Evolutionary conservation across 768 basidiomycete species (phyloP).

Genomic region (Peribolospora baueri): DNA sequence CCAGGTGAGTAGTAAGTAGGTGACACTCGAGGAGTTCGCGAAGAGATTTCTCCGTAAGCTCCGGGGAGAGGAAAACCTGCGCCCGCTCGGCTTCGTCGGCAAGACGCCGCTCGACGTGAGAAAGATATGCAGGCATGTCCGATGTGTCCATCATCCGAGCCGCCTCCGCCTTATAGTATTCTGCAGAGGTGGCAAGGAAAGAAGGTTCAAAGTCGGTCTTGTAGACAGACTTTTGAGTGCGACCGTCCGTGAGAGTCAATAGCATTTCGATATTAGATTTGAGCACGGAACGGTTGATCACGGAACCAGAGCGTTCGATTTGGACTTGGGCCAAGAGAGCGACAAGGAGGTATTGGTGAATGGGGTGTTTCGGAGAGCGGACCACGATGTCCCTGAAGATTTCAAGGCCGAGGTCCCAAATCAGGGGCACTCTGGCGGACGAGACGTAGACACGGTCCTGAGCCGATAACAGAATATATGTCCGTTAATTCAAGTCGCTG

Average conservation of each 20-base stretch:
- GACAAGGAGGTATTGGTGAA: conserved; percentile 53
- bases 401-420: conserved; percentile 53
- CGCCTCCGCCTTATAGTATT: conserved; percentile 59
- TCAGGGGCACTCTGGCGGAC: conserved; percentile 46
- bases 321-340: conserved; percentile 71
- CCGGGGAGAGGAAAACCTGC: conserved; percentile 58
- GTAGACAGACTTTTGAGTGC: conserved; percentile 35
- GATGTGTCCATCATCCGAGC: conserved; percentile 41
- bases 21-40: conserved; percentile 48
- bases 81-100: conserved; percentile 60
- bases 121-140: conserved; percentile 59
- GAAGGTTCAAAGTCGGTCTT: conserved; percentile 58
- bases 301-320: conserved; percentile 72
- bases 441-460: conserved; percentile 81
- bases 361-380: conserved; percentile 28
- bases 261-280: conserved; percentile 31
- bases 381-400: conserved; percentile 60
- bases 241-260: conserved; percentile 8
- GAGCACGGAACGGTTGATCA: conserved; percentile 68
- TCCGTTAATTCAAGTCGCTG: not conserved
- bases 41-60: conserved; percentile 38
- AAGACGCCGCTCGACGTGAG: conserved; percentile 61
- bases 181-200: conserved; percentile 48
- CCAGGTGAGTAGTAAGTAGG: conserved; percentile 53
- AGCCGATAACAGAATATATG: not conserved